Conservation (phyloP, 768 basidiomycete species). For the Mycena albidolilacea region DNA sequence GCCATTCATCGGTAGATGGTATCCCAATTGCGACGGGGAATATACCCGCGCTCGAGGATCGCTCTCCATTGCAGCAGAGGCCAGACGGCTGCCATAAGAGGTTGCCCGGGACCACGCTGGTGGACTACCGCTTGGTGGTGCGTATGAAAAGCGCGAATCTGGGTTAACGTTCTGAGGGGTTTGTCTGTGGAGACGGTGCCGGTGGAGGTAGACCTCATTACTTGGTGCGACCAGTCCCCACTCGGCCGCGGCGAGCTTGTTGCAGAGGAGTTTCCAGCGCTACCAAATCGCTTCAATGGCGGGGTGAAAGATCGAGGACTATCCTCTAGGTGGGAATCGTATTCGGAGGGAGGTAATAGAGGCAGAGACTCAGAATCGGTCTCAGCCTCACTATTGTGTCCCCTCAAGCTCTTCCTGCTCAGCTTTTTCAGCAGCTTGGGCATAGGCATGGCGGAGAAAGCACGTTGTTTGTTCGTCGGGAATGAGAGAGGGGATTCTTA, state of each 20-base stretch:
- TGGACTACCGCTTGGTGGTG: slow-evolving; percentile 18
- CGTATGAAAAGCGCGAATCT: slow-evolving; percentile 11
- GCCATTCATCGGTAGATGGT: not conserved
- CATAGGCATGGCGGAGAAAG: slow-evolving; percentile 39
- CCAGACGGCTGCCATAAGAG: slow-evolving; percentile 17
- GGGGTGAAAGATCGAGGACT: not conserved
- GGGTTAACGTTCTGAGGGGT: not conserved
- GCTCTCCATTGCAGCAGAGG: slow-evolving; percentile 1
- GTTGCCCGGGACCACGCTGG: slow-evolving; percentile 31
- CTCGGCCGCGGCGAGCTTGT: slow-evolving; percentile 8
- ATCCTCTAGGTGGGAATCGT: slow-evolving; percentile 9
- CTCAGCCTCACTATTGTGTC: slow-evolving; percentile 30
- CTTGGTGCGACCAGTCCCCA: slow-evolving; percentile 23
- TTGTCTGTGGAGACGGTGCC: slow-evolving; percentile 12
- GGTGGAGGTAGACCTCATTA: not conserved
- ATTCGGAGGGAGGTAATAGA: slow-evolving; percentile 22
- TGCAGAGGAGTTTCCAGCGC: slow-evolving; percentile 17
- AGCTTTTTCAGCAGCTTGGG: slow-evolving; percentile 32
- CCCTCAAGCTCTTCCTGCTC: slow-evolving; percentile 36
- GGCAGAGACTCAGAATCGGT: slow-evolving; percentile 20
- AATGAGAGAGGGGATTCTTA: not conserved
- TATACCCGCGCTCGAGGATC: slow-evolving; percentile 25
- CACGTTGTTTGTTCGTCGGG: slow-evolving; percentile 26
- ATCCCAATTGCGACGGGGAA: slow-evolving; percentile 32
- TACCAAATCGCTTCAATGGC: not conserved